Base-by-base conservation (phyloP, 2,329 filamentous ascomycete species). In the Kalaharituber pfeilii region DNA sequence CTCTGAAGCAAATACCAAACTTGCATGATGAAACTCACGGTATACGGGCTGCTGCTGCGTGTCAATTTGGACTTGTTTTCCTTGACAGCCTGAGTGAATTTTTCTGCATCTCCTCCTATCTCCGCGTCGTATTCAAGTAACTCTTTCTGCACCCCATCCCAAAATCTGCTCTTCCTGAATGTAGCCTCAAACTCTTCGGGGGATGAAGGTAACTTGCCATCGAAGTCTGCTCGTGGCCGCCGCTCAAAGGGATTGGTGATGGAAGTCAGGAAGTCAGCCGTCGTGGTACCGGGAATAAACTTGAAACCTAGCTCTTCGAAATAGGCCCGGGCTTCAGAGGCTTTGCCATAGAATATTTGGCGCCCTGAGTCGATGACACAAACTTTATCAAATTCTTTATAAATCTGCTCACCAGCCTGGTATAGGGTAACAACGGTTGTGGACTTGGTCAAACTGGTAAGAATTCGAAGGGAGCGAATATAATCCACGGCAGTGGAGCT, bases 401-500 rank as follows among this genome's bases (percentile, higher is more conserved):
- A 84, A 57, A 84, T 82, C 22, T 76, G 76, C 64, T 84, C 79
- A 53, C 79, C 78, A 1, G 80, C 80, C 65, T 84, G 81, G 66
- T 86, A 86, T 0, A 86, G 71, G 0, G 82, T 84, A 1, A 83
- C 81, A 15, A 83, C 72, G 0, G 79, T 83, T 0, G 81, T 84
- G 6, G 80, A 76, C 60, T 84, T 78, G 63, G 76, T 80, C 57
- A 87, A 77, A 57, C 87, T 81, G 2, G 85, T 88, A 78, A 87
- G 84, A 56, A 81, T 75, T 13, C 80, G 74, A 1, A 83, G 70
- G 0, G 78, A 80, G 55, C 80, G 81, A 8, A 80, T 82, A 62
- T 85, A 89, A 63, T 88, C 84, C 3, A 88, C 72, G 3, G 84
- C 85, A 0, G 84, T 88, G 1, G 80, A 84, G 1, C 83, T 81